Evolutionary conservation across 75 land plant genomes (phyloP).

Genomic region (Selaginella moellendorffii): DNA sequence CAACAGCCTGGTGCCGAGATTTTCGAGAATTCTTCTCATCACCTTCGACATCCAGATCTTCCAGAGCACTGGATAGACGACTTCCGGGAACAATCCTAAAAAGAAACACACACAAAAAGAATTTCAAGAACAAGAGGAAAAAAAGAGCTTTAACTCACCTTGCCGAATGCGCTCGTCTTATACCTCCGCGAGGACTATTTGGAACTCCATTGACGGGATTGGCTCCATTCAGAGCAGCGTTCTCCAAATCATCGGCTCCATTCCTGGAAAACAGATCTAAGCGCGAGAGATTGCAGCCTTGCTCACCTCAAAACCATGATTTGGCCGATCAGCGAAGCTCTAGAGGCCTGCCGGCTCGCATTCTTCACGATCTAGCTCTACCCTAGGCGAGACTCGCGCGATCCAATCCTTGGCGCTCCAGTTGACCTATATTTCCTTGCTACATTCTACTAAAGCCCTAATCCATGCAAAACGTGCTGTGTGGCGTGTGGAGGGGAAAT

Average conservation of each 20-base stretch:
- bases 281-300: not conserved
- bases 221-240: not conserved
- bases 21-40: conserved; percentile 24
- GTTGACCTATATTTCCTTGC: too few species aligned
- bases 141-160: not conserved
- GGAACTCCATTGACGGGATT: not conserved
- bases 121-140: not conserved
- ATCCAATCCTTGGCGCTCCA: too few species aligned
- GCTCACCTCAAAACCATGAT: not conserved
- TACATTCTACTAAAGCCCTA: too few species aligned
- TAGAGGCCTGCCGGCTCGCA: too few species aligned
- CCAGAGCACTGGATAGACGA: conserved; percentile 6
- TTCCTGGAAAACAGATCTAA: not conserved
- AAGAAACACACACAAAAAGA: not conserved
- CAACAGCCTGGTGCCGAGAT: conserved; percentile 56
- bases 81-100: not conserved
- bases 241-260: not conserved
- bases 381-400: too few species aligned
- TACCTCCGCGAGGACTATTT: not conserved
- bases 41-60: conserved; percentile 53
- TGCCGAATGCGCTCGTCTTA: not conserved
- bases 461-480: too few species aligned
- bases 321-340: too few species aligned
- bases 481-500: too few species aligned
- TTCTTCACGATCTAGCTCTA: too few species aligned